Percentiles rank a stretch among this genome's conserved stretches.
These are phyloP conservation scores for Backusella tuberculispora DNA, from an alignment of 192 early-diverging fungal species.

Conservation along the genomic window DNA sequence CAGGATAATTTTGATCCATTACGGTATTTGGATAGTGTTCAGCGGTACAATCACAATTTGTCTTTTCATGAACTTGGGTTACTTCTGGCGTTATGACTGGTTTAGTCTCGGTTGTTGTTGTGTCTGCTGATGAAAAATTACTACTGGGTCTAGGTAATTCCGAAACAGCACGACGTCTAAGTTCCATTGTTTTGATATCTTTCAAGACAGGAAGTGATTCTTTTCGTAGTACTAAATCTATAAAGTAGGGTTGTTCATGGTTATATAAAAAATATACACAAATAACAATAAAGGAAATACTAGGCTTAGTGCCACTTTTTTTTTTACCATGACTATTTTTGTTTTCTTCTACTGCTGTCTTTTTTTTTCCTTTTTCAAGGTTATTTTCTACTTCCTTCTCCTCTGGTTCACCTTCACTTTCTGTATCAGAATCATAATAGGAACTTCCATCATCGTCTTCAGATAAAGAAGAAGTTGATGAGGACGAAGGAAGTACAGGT, in stretches of 20 bases:
- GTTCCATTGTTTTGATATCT: not conserved
- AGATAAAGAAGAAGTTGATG: not conserved
- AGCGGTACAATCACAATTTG: slow-evolving; percentile 37
- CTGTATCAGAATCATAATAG: slow-evolving; percentile 21
- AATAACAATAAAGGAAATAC: not conserved
- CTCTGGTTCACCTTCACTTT: not conserved
- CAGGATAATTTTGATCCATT: slow-evolving; percentile 31
- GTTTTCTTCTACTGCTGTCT: not conserved
- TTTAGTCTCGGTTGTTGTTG: not conserved
- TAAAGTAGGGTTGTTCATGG: too few species aligned
- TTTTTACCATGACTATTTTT: not conserved
- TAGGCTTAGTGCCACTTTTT: not conserved
- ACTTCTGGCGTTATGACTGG: not conserved
- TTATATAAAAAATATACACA: not conserved
- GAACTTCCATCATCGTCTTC: not conserved
- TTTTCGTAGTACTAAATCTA: not conserved
- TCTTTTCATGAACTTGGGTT: slow-evolving; percentile 16
- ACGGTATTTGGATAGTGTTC: slow-evolving; percentile 48
- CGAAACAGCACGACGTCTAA: slow-evolving; percentile 12
- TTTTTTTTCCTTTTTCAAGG: not conserved
- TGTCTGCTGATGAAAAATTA: not conserved
- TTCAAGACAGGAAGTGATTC: slow-evolving; percentile 1
- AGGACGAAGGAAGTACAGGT: not conserved
- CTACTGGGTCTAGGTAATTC: slow-evolving; percentile 6
- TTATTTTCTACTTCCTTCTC: not conserved